Percentiles rank a stretch among this genome's conserved stretches.
phyloP scores from a whole-genome alignment of 768 basidiomycete genomes.

The Amanita exitialis region DNA sequence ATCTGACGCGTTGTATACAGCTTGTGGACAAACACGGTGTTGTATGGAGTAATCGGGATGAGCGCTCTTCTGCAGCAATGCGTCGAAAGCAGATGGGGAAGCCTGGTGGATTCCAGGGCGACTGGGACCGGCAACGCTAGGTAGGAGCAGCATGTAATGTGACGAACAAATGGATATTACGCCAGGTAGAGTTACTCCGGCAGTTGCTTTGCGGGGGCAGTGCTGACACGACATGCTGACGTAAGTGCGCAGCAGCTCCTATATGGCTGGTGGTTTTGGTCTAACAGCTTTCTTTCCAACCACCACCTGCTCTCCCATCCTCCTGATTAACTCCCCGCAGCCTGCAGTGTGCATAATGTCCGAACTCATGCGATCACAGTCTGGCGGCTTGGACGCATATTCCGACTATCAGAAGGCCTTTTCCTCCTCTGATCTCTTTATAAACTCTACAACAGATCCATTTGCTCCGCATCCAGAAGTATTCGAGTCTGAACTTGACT shows the following conservation, averaged over 20 bases:
- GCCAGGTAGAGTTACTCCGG: not conserved
- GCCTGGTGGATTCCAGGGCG: slow-evolving; percentile 27
- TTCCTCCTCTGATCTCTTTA: slow-evolving; percentile 53
- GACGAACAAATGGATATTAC: not conserved
- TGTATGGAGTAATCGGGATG: slow-evolving; percentile 40
- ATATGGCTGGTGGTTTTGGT: slow-evolving; percentile 15
- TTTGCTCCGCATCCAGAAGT: slow-evolving; percentile 72
- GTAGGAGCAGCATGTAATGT: too few relatives aligned
- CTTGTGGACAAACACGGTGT: slow-evolving; percentile 77
- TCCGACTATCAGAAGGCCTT: slow-evolving; percentile 25
- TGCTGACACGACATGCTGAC: not conserved
- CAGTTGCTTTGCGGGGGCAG: not conserved
- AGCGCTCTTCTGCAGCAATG: slow-evolving; percentile 29
- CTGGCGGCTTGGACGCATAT: slow-evolving; percentile 21
- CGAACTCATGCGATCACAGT: slow-evolving; percentile 19
- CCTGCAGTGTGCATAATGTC: slow-evolving; percentile 20
- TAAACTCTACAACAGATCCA: slow-evolving; percentile 59
- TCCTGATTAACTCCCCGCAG: slow-evolving; percentile 18
- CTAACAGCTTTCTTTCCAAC: slow-evolving; percentile 18
- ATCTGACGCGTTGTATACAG: slow-evolving; percentile 18
- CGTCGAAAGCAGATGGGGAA: slow-evolving; percentile 45
- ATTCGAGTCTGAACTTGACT: slow-evolving; percentile 78
- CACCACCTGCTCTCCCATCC: slow-evolving; percentile 14
- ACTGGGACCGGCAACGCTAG: slow-evolving; percentile 50
- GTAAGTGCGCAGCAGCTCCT: slow-evolving; percentile 23